Percentiles rank a stretch among this genome's conserved stretches.
These are phyloP conservation scores for Limtongia smithiae DNA, from an alignment of 805 yeast genomes.

Conservation along the genomic window DNA sequence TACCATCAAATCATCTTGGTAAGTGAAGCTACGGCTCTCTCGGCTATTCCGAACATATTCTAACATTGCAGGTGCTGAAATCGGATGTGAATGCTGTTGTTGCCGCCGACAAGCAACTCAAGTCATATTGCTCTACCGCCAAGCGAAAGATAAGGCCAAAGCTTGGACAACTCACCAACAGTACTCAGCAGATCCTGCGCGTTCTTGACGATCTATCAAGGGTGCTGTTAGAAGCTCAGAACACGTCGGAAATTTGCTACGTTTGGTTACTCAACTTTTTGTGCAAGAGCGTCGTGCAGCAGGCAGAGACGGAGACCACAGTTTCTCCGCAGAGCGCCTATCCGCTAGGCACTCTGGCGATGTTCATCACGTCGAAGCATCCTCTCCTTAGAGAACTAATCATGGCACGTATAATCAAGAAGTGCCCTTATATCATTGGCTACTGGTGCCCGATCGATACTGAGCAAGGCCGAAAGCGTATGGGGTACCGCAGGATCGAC, in stretches of 20 bases:
- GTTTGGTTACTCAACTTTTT: conserved; percentile 76
- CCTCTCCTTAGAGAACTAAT: conserved; percentile 55
- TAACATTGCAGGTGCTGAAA: conserved; percentile 50
- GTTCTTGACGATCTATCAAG: conserved; percentile 47
- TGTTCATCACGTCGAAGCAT: conserved; percentile 49
- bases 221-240: conserved; percentile 49
- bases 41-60: conserved; percentile 32
- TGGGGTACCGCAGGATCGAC: conserved; percentile 79
- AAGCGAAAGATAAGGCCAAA: conserved; percentile 80
- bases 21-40: conserved; percentile 30
- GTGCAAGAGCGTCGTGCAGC: conserved; percentile 81
- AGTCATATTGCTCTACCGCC: conserved; percentile 53
- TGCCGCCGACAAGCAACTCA: conserved; percentile 49
- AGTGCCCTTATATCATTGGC: conserved; percentile 87
- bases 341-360: conserved; percentile 69
- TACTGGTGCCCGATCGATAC: conserved; percentile 71
- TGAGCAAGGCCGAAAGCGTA: conserved; percentile 70
- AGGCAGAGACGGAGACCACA: conserved; percentile 88
- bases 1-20: conserved; percentile 45
- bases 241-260: conserved; percentile 47
- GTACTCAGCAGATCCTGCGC: conserved; percentile 53
- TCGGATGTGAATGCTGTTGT: conserved; percentile 54
- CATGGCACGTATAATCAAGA: conserved; percentile 80
- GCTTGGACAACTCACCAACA: conserved; percentile 85
- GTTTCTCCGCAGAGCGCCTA: conserved; percentile 73